Base-by-base conservation (phyloP, 805 yeast species). In the Metschnikowia cerradonensis region DNA sequence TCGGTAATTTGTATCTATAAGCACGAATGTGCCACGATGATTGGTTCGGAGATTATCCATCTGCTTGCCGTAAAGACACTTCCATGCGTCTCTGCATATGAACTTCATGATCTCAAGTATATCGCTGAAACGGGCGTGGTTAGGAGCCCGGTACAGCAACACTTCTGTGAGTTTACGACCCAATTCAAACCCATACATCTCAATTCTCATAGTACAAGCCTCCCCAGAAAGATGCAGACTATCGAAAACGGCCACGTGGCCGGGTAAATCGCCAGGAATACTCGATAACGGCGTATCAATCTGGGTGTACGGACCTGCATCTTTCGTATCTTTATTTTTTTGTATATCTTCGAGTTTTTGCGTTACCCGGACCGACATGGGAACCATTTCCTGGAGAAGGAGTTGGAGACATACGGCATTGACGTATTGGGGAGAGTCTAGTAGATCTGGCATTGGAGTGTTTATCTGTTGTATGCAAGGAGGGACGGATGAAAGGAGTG, bases 41-140 rank as follows among this genome's bases (percentile, higher is more conserved):
- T 94, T 94, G 1, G 99, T 94, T 54, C 96, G 80, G 52, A 94
- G 75, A 58, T 90, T 90, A 65, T 91, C 97, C 75, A 94, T 88
- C 65, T 88, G 97, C 67, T 90, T 92, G 36, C 83, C 81, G 68
- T 82, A 90, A 30, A 92, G 64, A 48, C 78, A 70, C 59, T 80
- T 83, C 98, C 98, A 94, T 30, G 91, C 86, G 58, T 91, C 97
- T 42, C 96, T 79, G 65, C 98, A 91, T 4, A 94, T 80, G 65
- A 89, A 90, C 68, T 92, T 92, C 89, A 94, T 88, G 37, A 92
- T 79, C 56, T 88, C 91, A 36, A 92, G 68, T 11, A 87, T 76
- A 53, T 88, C 91, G 19, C 72, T 75, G 62, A 84, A 66, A 65
- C 80, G 61, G 63, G 78, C 60, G 48, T 57, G 56, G n/a, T 63